A percentile compares a stretch with the other conserved stretches of the same genome.
phyloP scores from a whole-genome alignment of 83 land plant species.

The Picea abies region DNA sequence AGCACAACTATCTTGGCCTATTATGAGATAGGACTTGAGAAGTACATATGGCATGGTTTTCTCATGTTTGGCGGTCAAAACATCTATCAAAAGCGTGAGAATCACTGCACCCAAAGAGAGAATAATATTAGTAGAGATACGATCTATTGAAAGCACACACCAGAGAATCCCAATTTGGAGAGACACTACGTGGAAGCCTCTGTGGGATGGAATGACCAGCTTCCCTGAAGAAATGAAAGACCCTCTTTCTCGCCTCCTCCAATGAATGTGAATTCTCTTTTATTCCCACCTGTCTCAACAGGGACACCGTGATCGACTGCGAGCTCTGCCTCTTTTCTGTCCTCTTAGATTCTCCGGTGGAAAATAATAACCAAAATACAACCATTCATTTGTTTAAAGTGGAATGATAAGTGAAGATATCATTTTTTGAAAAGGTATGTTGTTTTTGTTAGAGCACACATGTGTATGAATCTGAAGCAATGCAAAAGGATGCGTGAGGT shows the following conservation, averaged over 20 bases:
- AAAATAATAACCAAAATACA: too few species aligned
- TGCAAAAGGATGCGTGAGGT: too few species aligned
- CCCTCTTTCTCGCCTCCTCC: constrained; percentile 48
- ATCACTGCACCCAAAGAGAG: constrained; percentile 36
- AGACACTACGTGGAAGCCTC: neutral
- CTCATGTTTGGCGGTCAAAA: constrained; percentile 9
- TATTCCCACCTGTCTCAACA: constrained; percentile 27
- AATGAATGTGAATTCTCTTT: constrained; percentile 48
- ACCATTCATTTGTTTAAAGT: too few species aligned
- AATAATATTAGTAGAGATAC: too few species aligned
- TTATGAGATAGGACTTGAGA: neutral
- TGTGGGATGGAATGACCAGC: constrained; percentile 55
- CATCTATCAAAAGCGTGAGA: constrained; percentile 29
- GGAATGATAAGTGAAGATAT: too few species aligned
- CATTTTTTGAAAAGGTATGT: too few species aligned
- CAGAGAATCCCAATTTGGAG: too few species aligned
- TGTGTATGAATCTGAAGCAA: too few species aligned
- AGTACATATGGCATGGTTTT: neutral
- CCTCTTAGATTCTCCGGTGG: neutral
- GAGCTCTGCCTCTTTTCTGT: neutral
- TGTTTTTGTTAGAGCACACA: too few species aligned
- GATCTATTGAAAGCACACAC: too few species aligned
- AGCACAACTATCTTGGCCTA: neutral
- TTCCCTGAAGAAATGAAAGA: constrained; percentile 48
- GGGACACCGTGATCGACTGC: constrained; percentile 28